These are phyloP conservation scores for Periconia macrospinosa DNA, from an alignment of 2,329 filamentous ascomycete species.

Conservation along the genomic window DNA sequence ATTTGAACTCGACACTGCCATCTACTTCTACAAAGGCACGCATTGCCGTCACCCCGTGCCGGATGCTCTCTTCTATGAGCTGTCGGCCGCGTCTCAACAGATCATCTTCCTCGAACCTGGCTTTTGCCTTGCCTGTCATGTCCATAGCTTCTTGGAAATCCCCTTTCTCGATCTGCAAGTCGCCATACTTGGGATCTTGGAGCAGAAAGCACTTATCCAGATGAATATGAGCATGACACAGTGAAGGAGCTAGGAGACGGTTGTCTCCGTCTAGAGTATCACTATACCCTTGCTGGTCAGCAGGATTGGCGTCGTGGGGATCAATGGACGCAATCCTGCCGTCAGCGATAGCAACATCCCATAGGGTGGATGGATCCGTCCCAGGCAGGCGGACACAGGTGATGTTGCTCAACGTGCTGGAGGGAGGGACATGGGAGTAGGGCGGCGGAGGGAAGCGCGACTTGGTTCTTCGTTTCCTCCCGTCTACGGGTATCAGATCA, in stretches of 20 bases:
- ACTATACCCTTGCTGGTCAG: constrained; percentile 9
- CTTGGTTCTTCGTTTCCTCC: constrained; percentile 4
- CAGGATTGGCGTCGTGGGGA: constrained; percentile 23
- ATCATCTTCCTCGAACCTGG: constrained; percentile 63
- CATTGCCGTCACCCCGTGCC: constrained; percentile 68
- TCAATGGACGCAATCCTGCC: constrained; percentile 38
- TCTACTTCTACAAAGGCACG: constrained; percentile 74
- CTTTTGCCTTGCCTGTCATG: constrained; percentile 63
- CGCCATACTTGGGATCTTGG: constrained; percentile 60
- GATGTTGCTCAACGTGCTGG: constrained; percentile 29
- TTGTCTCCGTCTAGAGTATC: constrained; percentile 45
- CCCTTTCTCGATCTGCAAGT: constrained; percentile 62
- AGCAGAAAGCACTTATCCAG: constrained; percentile 68
- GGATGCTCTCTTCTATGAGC: constrained; percentile 66
- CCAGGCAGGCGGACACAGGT: constrained; percentile 38
- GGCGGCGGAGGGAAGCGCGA: constrained; percentile 11
- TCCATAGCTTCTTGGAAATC: constrained; percentile 67
- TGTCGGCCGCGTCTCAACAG: constrained; percentile 66
- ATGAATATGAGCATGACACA: constrained; percentile 75
- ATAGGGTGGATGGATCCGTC: constrained; percentile 31
- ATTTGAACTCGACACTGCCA: constrained; percentile 60
- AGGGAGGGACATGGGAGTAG: constrained; percentile 16
- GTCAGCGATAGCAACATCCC: constrained; percentile 41
- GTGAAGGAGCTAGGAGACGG: constrained; percentile 54
- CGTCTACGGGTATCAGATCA: background rate